A percentile compares a stretch with the other conserved stretches of the same genome.
These are phyloP conservation scores for Fusarium gaditjirri DNA, from an alignment of 2,329 filamentous ascomycete genomes.

Conservation along the genomic window DNA sequence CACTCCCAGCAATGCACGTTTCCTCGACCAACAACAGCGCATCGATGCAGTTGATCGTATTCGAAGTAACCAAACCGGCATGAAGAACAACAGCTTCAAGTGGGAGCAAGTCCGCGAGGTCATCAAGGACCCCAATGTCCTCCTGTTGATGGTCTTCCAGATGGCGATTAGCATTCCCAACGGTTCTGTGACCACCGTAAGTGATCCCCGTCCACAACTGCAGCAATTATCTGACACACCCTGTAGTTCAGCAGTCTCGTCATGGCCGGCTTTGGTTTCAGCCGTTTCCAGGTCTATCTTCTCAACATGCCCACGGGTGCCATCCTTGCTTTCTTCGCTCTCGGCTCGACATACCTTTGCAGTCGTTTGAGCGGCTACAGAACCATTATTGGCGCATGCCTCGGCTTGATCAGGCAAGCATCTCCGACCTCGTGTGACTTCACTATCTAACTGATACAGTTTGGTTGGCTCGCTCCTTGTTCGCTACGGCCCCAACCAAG, in stretches of 20 bases:
- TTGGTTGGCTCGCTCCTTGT: slow-evolving; percentile 35
- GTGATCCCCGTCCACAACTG: rapidly evolving
- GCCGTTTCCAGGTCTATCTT: slow-evolving; percentile 32
- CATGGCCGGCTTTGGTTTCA: slow-evolving; percentile 40
- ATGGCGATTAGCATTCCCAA: slow-evolving; percentile 37
- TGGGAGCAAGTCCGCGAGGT: slow-evolving; percentile 39
- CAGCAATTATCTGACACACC: background rate
- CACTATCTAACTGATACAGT: background rate
- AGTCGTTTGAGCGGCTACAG: slow-evolving; percentile 34
- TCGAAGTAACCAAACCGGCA: slow-evolving; percentile 34
- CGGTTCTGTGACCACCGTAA: slow-evolving; percentile 35
- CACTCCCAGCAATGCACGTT: slow-evolving; percentile 24
- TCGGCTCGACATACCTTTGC: slow-evolving; percentile 31
- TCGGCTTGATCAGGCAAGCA: slow-evolving; percentile 35
- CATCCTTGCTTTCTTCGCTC: slow-evolving; percentile 28
- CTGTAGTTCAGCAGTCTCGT: slow-evolving; percentile 37
- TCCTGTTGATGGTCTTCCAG: slow-evolving; percentile 37
- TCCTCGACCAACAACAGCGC: slow-evolving; percentile 29
- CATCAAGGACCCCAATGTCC: slow-evolving; percentile 33
- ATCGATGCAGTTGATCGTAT: slow-evolving; percentile 29
- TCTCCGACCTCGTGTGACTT: rapidly evolving
- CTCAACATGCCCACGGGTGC: slow-evolving; percentile 41
- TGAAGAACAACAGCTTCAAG: slow-evolving; percentile 35
- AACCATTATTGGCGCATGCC: slow-evolving; percentile 28
- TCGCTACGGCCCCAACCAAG: slow-evolving; percentile 30